phyloP scores from a whole-genome alignment of 2,329 filamentous ascomycete genomes.

The Furcasterigmium sp. region DNA sequence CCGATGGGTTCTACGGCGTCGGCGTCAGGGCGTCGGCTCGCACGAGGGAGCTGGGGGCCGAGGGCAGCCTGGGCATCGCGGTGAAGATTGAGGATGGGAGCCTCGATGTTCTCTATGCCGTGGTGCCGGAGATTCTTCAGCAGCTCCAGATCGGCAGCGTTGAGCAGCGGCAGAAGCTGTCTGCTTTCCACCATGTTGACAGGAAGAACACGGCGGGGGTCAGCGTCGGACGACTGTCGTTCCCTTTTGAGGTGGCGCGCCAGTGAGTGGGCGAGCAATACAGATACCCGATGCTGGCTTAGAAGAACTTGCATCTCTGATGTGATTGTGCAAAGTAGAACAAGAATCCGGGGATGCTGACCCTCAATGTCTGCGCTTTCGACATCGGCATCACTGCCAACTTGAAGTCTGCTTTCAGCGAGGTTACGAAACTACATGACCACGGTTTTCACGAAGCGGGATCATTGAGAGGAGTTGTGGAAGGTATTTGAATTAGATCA shows the following conservation, averaged over 20 bases:
- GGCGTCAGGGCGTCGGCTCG: conserved; percentile 30
- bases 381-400: no score
- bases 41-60: conserved; percentile 27
- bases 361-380: no score
- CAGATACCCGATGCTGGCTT: no score
- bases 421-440: no score
- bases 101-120: conserved; percentile 35
- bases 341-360: no score
- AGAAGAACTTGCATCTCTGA: no score
- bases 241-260: conserved; percentile 8
- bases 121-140: conserved; percentile 35
- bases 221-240: conserved; percentile 22
- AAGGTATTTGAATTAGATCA: no score
- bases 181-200: conserved; percentile 23
- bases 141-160: conserved; percentile 30
- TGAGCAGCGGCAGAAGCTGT: conserved; percentile 22
- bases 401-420: no score
- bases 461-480: no score
- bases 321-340: no score
- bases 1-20: conserved; percentile 42
- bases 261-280: background rate
- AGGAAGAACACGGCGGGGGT: conserved; percentile 31
- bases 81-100: conserved; percentile 45
- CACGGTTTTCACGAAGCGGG: no score
- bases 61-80: conserved; percentile 34